Base-by-base conservation (phyloP, 331 rosid species). In the Telfairia occidentalis region DNA sequence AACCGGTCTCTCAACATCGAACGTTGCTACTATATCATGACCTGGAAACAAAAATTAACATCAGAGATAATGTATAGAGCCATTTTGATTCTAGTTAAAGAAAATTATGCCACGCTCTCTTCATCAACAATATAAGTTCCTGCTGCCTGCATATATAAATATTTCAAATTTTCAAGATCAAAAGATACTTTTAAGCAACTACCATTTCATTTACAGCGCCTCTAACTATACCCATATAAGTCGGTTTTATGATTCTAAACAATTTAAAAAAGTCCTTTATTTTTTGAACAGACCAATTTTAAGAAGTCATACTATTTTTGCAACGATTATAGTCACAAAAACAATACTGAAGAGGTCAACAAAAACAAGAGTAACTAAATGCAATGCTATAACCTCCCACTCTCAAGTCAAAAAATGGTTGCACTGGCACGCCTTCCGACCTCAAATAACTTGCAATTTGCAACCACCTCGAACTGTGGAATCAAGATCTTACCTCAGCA, bases 1-100 rank as follows among this genome's bases (percentile, higher is more conserved):
- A 70, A 82, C 85, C 3, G 92, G 81, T 81, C 81, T 84, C 76
- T 64, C 49, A 77, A 90, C 83, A 74, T 71, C 40, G 76, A 92
- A 92, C 75, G 84, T 88, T 78, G 96, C 97, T 74, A 92, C 92
- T 73, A 92, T 88, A 75, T 86, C 86, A 83, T 92, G 90, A 81
- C 64, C 97, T 92, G 90, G 55, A 79, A 65, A 82, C 58, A 64
- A 4, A 80, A 79, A 65, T 24, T 40, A 32, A 15, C 38, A 53
- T 79, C 6, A 61, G 54, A 35, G 5, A 37, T 15, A 35, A 24
- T 15, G 11, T 45, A 53, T 10, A 13, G 23, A 28, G 45, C 40
- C 50, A 21, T 7, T 18, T 46, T 4, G 5, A 18, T 70, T 42
- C 55, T 13, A 6, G 35, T 24, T 42, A 24, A 69, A 24, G 23